Evolutionary conservation across 805 yeast species (phyloP).

Genomic region (Barnettozyma siamensis): DNA sequence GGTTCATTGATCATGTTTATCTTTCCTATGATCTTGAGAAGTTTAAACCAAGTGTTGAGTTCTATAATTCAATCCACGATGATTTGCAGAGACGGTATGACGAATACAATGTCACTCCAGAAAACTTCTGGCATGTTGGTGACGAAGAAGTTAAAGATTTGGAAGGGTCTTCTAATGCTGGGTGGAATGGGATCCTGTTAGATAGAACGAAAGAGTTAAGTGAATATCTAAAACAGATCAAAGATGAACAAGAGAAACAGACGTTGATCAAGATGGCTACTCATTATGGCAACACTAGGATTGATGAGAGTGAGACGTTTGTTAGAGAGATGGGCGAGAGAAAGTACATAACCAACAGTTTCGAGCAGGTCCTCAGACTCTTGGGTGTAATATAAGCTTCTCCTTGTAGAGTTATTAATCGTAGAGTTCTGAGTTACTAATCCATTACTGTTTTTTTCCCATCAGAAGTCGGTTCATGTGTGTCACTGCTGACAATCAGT

Average conservation of each 20-base stretch:
- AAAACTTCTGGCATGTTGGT: conserved; percentile 58
- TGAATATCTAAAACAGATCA: conserved; percentile 12
- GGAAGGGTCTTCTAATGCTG: conserved; percentile 43
- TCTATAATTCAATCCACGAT: conserved; percentile 38
- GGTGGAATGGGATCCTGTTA: conserved; percentile 55
- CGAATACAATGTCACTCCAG: conserved; percentile 16
- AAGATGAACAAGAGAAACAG: conserved; percentile 10
- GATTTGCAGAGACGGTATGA: conserved; percentile 22
- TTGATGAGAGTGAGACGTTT: not conserved
- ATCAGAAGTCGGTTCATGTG: too few species aligned
- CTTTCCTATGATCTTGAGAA: conserved; percentile 53
- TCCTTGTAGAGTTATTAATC: too few species aligned
- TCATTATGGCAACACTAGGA: conserved; percentile 1
- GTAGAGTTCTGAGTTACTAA: too few species aligned
- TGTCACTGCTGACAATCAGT: too few species aligned
- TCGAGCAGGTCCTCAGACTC: not conserved
- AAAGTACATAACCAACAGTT: conserved; percentile 1
- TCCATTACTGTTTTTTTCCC: too few species aligned
- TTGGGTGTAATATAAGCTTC: too few species aligned
- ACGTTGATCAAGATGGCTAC: conserved; percentile 11
- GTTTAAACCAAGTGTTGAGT: conserved; percentile 44
- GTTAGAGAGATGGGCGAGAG: not conserved
- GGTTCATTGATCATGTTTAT: conserved; percentile 39
- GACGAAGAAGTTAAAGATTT: conserved; percentile 54
- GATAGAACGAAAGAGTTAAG: conserved; percentile 38